Evolutionary conservation across 2,329 filamentous ascomycete species (phyloP), one percentile per base, ranked within the genome.

Genomic region (Trichoderma gracile): DNA sequence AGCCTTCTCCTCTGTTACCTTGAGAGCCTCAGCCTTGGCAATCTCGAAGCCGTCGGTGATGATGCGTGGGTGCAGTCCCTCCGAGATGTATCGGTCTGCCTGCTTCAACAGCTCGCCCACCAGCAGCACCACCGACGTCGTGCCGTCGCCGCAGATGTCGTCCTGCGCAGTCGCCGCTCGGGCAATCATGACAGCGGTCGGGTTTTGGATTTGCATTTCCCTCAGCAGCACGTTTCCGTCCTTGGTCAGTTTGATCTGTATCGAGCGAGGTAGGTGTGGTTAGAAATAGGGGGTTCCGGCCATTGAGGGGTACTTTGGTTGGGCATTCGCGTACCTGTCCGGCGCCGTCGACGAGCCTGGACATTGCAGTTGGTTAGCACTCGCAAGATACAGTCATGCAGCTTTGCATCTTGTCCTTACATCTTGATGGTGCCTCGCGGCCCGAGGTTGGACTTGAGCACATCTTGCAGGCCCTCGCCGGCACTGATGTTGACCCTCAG

Each of bases 11-110:
- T 14, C 40, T 65, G 69, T 73, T 55, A 92, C 91, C 84, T 95
- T 96, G 42, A 99, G 81, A 19, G 95, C 85, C 80, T 98, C 95
- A 30, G 84, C 88, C 85, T 98, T 99, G 59, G 93, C 95, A 75
- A 98, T 90, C 78, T 99, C 95, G 75, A 97, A 99, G 12, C 95
- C 95, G 75, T 99, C 95, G 43, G 94, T 97, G 77, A 99, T 93
- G 69, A 99, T 93, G 72, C 95, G 86, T 55, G 95, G 95, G 79
- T 99, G 95, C 69, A 99, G 83, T n/a, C 95, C 95, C 79, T 99
- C 95, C 14, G 91, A 88, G 74, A 99, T 98, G 78, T 96, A 93
- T 78, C 95, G 87, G 77, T 98, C 91, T 66, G 95, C 95, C 82
- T 99, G 95, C 85, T 98, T 99, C 75, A 99, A 81, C 66, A 99